Percentiles rank a stretch among this genome's conserved stretches.
phyloP scores from a whole-genome alignment of 2,329 filamentous ascomycete genomes.

The Magnaporthales sp. region DNA sequence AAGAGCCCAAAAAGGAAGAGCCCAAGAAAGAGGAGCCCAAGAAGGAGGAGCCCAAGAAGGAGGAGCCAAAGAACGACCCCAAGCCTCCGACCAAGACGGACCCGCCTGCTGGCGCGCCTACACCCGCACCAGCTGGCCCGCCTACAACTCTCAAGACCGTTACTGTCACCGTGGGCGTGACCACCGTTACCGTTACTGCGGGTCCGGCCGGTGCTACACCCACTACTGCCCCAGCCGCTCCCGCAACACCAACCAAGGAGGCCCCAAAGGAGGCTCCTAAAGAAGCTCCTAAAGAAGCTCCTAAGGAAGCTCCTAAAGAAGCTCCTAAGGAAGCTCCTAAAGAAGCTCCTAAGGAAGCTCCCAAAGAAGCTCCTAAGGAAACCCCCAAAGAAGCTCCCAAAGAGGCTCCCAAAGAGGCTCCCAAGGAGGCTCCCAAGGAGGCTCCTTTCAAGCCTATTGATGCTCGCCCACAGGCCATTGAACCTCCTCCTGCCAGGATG shows the following conservation, averaged over 20 bases:
- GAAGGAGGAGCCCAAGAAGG: conserved; percentile 9
- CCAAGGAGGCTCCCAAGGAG: not conserved
- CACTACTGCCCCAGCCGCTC: not conserved
- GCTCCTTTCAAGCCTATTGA: not conserved
- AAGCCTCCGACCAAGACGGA: conserved; percentile 7
- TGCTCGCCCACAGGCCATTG: not conserved
- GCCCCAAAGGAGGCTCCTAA: not conserved
- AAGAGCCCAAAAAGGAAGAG: conserved; percentile 11
- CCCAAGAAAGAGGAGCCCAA: conserved; percentile 7
- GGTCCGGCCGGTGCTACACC: not conserved
- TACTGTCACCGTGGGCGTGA: conserved; percentile 28
- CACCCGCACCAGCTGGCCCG: conserved; percentile 6
- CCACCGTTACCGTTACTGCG: conserved; percentile 2
- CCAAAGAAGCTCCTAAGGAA: too few species aligned
- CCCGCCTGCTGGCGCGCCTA: not conserved
- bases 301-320: too few species aligned
- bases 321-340: too few species aligned
- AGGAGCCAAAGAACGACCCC: conserved; percentile 10
- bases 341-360: not conserved
- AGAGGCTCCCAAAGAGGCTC: not conserved
- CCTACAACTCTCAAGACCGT: conserved; percentile 25
- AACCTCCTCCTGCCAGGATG: not conserved
- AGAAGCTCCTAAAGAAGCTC: too few species aligned
- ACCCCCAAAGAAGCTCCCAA: too few species aligned
- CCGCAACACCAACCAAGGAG: not conserved